Base-by-base conservation (phyloP, 2,329 filamentous ascomycete genomes). In the Neonectria hederae region DNA sequence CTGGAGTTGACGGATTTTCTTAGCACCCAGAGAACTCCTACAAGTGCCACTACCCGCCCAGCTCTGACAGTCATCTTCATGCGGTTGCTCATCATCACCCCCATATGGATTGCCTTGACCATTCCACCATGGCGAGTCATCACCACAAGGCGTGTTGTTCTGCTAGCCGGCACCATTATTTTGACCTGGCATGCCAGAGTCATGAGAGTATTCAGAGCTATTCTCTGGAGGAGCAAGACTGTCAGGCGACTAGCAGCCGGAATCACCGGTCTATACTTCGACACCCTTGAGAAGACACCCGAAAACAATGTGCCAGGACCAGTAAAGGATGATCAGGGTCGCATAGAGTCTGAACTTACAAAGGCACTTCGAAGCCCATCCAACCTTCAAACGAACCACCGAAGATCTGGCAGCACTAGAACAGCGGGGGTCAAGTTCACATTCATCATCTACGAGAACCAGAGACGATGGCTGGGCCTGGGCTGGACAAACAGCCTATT, bases 361-460 rank as follows among this genome's bases (percentile, higher is more conserved):
- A 84, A 80, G 69, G 83, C 80, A 10, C 77, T 82, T 35, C 76
- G 65, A 19, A 70, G 66, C 11, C 64, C 71, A 5, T 65, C 71
- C 3, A 72, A 73, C 42, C 74, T 75, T 21, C 69, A 73, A 22
- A 68, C 71, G n/a, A 75, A 68, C n/a, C 71, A 72, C 48, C 66
- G 71, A 43, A 69, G 70, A 45, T 70, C 74, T 8, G 76, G 83
- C 40, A 79, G 81, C 22, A 78, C 79, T n/a, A 85, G 84, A 65
- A 90, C 91, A 5, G 88, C 93, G 0, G 94, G 94, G 1, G 92
- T 99, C 14, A 92, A 94, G 48, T 99, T 99, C 75, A 99, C 96
- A 0, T 99, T 99, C 68, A 94, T 96, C 52, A 85, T 99, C 2
- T 98, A 94, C 74, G 96, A 99, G 77, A 99, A 99, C 72, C 96